Conservation (phyloP, 495 filamentous ascomycete genomes). For the Chaetomium tenue region DNA sequence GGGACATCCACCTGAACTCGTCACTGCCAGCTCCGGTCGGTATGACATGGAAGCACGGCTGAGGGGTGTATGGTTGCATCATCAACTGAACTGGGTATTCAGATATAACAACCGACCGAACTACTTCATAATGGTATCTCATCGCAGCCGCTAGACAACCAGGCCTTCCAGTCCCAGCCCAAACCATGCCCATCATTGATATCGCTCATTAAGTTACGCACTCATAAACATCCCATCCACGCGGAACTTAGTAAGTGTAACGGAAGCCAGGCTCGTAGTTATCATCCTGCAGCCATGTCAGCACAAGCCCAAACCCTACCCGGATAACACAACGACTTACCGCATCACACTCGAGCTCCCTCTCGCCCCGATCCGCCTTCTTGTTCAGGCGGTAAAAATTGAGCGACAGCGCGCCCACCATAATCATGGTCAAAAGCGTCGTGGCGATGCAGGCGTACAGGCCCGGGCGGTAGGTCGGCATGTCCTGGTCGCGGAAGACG, state of each 20-base stretch:
- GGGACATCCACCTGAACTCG: constrained; percentile 8
- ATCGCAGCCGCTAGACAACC: neutral
- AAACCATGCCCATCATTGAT: neutral
- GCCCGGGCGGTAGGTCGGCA: constrained; percentile 42
- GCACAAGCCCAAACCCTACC: constrained; percentile 11
- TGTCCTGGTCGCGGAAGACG: constrained; percentile 52
- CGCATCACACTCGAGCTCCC: constrained; percentile 43
- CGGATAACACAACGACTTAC: constrained; percentile 32
- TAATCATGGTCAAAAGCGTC: constrained; percentile 36
- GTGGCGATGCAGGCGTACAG: constrained; percentile 47
- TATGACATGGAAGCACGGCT: neutral
- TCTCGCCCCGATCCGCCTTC: constrained; percentile 47
- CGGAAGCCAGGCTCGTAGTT: constrained; percentile 44
- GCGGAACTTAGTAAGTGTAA: constrained; percentile 44
- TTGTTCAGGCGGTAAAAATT: constrained; percentile 39
- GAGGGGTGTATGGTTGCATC: neutral
- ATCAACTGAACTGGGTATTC: neutral
- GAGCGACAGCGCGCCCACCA: constrained; percentile 37
- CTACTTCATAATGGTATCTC: neutral
- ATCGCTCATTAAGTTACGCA: constrained; percentile 8
- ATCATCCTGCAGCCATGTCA: constrained; percentile 40
- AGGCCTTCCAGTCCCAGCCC: neutral
- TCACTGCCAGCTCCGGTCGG: neutral
- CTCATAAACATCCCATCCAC: constrained; percentile 1
- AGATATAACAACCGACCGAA: neutral